Conservation (phyloP, 352 stramenopile species). For the Pythium chondricola region DNA sequence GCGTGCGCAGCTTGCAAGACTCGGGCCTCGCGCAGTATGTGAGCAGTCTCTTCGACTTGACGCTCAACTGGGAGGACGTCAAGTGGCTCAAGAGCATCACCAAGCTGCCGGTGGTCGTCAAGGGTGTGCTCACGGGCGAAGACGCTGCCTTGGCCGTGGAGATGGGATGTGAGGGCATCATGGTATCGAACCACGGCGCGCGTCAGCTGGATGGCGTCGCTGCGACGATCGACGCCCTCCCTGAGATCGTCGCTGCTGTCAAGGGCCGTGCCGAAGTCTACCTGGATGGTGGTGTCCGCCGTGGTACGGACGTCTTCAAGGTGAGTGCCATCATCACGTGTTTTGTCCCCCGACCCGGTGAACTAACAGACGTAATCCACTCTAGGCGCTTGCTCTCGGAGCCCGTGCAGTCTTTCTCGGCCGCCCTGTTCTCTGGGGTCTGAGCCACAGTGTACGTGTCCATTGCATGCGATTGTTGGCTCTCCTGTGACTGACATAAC, state of each 20-base stretch:
- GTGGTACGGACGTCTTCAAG: slow-evolving; percentile 95
- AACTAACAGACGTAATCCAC: no score
- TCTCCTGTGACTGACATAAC: not conserved
- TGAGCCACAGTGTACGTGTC: slow-evolving; percentile 79
- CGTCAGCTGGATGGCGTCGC: slow-evolving; percentile 88
- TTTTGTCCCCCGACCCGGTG: no score
- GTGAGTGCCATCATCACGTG: no score
- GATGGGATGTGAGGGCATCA: slow-evolving; percentile 87
- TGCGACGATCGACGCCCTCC: slow-evolving; percentile 89
- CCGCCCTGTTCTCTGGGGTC: slow-evolving; percentile 92
- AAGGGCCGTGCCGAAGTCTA: slow-evolving; percentile 85
- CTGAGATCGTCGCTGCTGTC: slow-evolving; percentile 86
- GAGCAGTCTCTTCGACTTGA: slow-evolving; percentile 91
- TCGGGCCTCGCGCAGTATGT: slow-evolving; percentile 48
- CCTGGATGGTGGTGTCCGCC: slow-evolving; percentile 91
- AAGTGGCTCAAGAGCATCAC: slow-evolving; percentile 90
- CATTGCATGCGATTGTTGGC: not conserved
- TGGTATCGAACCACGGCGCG: slow-evolving; percentile 94
- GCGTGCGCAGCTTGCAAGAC: slow-evolving; percentile 43
- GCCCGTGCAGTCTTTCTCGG: slow-evolving; percentile 93
- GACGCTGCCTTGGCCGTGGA: slow-evolving; percentile 88
- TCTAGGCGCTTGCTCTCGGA: slow-evolving; percentile 83
- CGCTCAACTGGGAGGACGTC: slow-evolving; percentile 92
- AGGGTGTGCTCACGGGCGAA: slow-evolving; percentile 91
- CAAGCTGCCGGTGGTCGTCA: slow-evolving; percentile 89